These are phyloP conservation scores for Tardiomyces depauwii DNA, from an alignment of 1,139 yeast species.

Conservation along the genomic window DNA sequence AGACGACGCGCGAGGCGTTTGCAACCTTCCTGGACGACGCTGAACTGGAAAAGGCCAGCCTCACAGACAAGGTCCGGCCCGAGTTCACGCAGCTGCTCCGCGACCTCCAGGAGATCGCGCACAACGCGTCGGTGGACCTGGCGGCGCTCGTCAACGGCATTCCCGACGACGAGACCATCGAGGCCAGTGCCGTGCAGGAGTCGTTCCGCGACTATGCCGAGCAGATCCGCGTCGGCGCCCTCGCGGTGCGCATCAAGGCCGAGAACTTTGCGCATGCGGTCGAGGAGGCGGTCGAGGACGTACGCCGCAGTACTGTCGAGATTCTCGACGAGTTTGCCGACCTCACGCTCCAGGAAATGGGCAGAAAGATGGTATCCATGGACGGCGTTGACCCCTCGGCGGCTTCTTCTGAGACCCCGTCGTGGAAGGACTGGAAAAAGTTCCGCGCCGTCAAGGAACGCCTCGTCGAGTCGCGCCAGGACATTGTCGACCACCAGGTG, in stretches of 20 bases:
- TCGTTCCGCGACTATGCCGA: constrained; percentile 20
- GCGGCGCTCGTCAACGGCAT: neutral
- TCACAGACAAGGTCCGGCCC: constrained; percentile 14
- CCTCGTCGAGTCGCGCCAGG: constrained; percentile 46
- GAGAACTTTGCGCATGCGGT: constrained; percentile 22
- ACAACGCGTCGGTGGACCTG: neutral
- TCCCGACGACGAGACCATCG: neutral
- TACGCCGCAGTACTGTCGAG: constrained; percentile 25
- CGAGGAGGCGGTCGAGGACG: constrained; percentile 23
- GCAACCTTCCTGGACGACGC: constrained; percentile 21
- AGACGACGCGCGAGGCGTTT: constrained; percentile 21
- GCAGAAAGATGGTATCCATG: constrained; percentile 18
- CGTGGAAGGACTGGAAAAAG: constrained; percentile 60
- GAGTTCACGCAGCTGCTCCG: constrained; percentile 17
- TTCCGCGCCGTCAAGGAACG: constrained; percentile 48
- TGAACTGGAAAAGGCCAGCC: constrained; percentile 18
- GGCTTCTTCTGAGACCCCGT: constrained; percentile 31
- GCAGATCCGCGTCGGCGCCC: constrained; percentile 18
- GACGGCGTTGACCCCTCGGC: constrained; percentile 12
- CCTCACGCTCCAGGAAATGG: constrained; percentile 26
- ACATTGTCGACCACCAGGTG: constrained; percentile 37
- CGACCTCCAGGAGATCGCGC: constrained; percentile 9
- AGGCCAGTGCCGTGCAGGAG: neutral
- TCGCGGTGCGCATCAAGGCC: constrained; percentile 22
- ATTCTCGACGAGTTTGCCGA: constrained; percentile 31